Base-by-base conservation (phyloP, 352 stramenopile species). In the Pythium vanterpoolii region DNA sequence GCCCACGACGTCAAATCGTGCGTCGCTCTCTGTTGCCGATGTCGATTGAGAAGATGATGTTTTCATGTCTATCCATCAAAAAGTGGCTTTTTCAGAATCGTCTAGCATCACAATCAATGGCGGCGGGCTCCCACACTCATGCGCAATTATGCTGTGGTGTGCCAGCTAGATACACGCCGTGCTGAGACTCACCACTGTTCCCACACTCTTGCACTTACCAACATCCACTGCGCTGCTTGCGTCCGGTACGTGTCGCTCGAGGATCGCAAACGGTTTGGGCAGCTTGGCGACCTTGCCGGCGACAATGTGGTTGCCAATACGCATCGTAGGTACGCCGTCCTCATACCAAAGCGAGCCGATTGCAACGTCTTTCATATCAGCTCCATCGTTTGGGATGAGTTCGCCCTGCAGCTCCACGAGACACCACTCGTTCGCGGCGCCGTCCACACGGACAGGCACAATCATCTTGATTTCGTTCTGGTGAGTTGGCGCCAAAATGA, bases 281-380 rank as follows among this genome's bases (percentile, higher is more conserved):
- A 95, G 69, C 60, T 80, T 84, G 16, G 63, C 60, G 46, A 89
- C 62, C 53, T 90, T 93, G 28, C 86, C 86, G 18, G 76, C 40
- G 28, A 95, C 71, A 27, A 94, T 74, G 66, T 95, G 86, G 64
- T 89, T 93, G 44, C 86, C 86, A 46, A 95, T 89, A 33, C 83
- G 79, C 60, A 95, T 64, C 56, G 83, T 93, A 4, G 87, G 79
- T 31, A 84, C 78, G 36, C 79, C 82, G 46, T 86, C 66, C 14
- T 64, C 50, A 53, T 86, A 92, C 38, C 84, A 77, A 34, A 95
- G 69, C 56, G 73, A 76, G 21, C 86, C 86, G 31, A 95, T 75
- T 3, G 86, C 68, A 4, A 87, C 51, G 48, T 64, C 60, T 19
- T 62, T 55, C 58, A 92, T 71, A 33, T 76, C 66, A 3, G 53